Evolutionary conservation across 2,329 filamentous ascomycete genomes (phyloP).

Genomic region (Aureobasidium sp.): DNA sequence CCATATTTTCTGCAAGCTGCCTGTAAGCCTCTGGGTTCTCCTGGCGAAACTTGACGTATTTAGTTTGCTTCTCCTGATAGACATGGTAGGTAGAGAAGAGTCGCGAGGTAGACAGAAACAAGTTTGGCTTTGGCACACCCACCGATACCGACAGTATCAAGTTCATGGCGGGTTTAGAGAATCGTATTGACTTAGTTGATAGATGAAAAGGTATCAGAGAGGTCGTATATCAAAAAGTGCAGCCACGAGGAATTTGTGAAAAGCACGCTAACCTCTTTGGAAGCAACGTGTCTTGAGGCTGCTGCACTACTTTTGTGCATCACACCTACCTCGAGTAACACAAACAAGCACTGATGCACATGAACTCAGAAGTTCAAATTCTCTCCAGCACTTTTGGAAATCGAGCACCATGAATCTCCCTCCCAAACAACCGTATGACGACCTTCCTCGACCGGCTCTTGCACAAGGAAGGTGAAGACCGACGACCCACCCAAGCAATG

Average conservation of each 20-base stretch:
- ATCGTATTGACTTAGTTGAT: not conserved
- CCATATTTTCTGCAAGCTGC: not conserved
- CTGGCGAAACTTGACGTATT: not conserved
- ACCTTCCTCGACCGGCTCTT: not conserved
- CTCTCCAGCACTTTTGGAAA: not conserved
- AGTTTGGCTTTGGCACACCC: not conserved
- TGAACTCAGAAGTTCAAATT: not conserved
- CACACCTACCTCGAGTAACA: not conserved
- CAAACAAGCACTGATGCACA: not conserved
- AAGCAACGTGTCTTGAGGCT: not conserved
- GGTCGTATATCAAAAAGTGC: not conserved
- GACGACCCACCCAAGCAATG: constrained; percentile 2
- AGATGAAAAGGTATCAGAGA: not conserved
- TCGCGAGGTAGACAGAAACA: not conserved
- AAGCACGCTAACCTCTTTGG: not conserved
- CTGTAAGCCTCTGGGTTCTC: not conserved
- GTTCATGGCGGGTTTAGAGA: not conserved
- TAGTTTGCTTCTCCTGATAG: not conserved
- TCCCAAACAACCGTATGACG: not conserved
- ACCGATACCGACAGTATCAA: not conserved
- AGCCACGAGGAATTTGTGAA: not conserved
- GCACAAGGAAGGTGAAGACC: not conserved
- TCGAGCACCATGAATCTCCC: not conserved
- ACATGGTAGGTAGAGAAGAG: not conserved
- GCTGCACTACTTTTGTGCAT: not conserved